Evolutionary conservation across 805 yeast genomes (phyloP).

Genomic region (Yamadazyma olivae): DNA sequence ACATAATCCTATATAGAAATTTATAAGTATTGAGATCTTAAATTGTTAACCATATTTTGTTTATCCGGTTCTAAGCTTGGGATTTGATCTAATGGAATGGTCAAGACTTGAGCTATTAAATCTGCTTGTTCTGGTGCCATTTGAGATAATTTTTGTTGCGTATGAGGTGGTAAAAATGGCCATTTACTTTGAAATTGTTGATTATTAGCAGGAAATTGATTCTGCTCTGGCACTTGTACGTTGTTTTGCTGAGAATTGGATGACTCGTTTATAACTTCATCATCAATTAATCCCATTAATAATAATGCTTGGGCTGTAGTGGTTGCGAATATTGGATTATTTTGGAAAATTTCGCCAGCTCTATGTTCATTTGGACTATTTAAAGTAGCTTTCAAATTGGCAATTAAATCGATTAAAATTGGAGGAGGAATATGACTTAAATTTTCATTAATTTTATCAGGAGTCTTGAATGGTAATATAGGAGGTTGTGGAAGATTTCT

Average conservation of each 20-base stretch:
- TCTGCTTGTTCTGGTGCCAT: slow-evolving; percentile 59
- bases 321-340: slow-evolving; percentile 56
- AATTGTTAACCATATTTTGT: slow-evolving; percentile 51
- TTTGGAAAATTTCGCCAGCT: slow-evolving; percentile 50
- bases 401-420: slow-evolving; percentile 63
- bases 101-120: slow-evolving; percentile 51
- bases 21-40: slow-evolving; percentile 50
- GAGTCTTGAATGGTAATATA: slow-evolving; percentile 42
- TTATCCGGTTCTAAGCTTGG: slow-evolving; percentile 49
- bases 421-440: slow-evolving; percentile 67
- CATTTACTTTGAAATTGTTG: slow-evolving; percentile 26
- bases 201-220: neutral
- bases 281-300: slow-evolving; percentile 73
- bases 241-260: slow-evolving; percentile 20
- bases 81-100: slow-evolving; percentile 49
- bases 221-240: neutral
- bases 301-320: slow-evolving; percentile 72
- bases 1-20: neutral
- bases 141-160: slow-evolving; percentile 48
- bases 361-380: slow-evolving; percentile 48
- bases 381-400: slow-evolving; percentile 59
- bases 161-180: slow-evolving; percentile 46
- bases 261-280: slow-evolving; percentile 63
- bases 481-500: slow-evolving; percentile 45
- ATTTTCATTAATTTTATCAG: slow-evolving; percentile 60